These are phyloP conservation scores for Berkeleyomyces basicola DNA, from an alignment of 2,329 filamentous ascomycete species.

Conservation along the genomic window DNA sequence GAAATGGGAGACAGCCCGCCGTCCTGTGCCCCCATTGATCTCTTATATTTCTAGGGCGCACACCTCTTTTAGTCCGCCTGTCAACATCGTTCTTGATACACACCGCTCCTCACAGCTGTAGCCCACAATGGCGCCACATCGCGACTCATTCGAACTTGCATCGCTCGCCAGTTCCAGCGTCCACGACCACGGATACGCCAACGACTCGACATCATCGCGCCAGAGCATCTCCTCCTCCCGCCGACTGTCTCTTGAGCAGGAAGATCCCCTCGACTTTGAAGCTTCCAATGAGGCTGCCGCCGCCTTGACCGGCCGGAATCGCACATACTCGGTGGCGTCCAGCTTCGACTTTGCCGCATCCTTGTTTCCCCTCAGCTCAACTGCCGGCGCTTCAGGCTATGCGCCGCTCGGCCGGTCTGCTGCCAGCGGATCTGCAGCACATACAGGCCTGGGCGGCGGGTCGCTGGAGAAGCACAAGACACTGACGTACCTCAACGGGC, in stretches of 20 bases:
- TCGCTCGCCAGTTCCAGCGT: constrained; percentile 74
- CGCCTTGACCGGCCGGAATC: constrained; percentile 28
- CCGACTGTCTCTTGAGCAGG: constrained; percentile 71
- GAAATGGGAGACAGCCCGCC: neutral
- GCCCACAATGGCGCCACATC: constrained; percentile 26
- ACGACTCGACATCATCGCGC: constrained; percentile 49
- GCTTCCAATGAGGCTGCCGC: constrained; percentile 35
- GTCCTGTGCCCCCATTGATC: neutral
- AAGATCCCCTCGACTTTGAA: constrained; percentile 53
- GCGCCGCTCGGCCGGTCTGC: constrained; percentile 69
- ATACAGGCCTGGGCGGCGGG: constrained; percentile 44
- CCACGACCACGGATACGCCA: constrained; percentile 19
- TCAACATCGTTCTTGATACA: neutral
- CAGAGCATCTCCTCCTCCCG: constrained; percentile 89
- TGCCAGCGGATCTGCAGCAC: constrained; percentile 27
- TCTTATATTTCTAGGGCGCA: neutral
- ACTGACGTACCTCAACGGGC: constrained; percentile 81
- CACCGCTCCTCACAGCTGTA: constrained; percentile 15
- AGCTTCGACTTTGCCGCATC: constrained; percentile 92
- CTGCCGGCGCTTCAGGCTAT: constrained; percentile 54
- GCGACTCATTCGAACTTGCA: constrained; percentile 92
- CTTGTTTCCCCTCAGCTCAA: constrained; percentile 80
- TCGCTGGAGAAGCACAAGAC: constrained; percentile 91
- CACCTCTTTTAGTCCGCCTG: neutral
- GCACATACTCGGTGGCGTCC: constrained; percentile 79